Base-by-base conservation (phyloP, 352 stramenopile species). In the Globisporangium camurandrum region DNA sequence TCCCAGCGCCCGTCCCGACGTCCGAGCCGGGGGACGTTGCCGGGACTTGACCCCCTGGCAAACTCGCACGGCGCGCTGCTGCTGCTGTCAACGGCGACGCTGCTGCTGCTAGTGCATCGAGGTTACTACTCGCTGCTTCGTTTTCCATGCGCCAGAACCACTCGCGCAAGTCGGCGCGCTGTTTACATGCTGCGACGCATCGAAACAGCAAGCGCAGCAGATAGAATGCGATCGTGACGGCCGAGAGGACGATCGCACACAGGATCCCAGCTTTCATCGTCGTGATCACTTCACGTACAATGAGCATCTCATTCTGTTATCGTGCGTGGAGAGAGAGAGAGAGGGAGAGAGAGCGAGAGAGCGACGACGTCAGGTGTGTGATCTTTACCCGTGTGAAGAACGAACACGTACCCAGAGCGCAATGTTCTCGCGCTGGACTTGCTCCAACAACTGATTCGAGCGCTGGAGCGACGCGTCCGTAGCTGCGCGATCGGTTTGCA, bases 181-280 rank as follows among this genome's bases (percentile, higher is more conserved):
- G 64, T 37, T 88, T 88, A 54, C 75, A 86, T 36, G 71, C 77
- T 34, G 66, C 70, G 0, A 92, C 60, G 47, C 80, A 92, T 20
- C 80, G 76, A 26, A 87, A 71, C 17, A 92, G 54, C 10, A 86
- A 57, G 1, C 80, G 72, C 39, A 86, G 57, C 26, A 92, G 36
- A 45, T 86, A 92, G 48, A 92, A 78, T 6, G 71, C 38, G 43
- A 92, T 88, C 52, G 88, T 84, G 48, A 77, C 66, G 3, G 64
- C 69, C 12, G 80, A 92, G 6, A 92, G 48, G 12, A 84, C 49
- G 31, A 92, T 70, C 24, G 80, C 77, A 33, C 72, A 86, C 7
- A 92, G 53, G 43, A 92, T 92, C 16, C 71, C 77, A 20, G 75
- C 80, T 51, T 92, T 92, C 80, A 92, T 92, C 7, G 80, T 88